phyloP scores from a whole-genome alignment of 129 eudicot genomes.

The Artemisia annua region DNA sequence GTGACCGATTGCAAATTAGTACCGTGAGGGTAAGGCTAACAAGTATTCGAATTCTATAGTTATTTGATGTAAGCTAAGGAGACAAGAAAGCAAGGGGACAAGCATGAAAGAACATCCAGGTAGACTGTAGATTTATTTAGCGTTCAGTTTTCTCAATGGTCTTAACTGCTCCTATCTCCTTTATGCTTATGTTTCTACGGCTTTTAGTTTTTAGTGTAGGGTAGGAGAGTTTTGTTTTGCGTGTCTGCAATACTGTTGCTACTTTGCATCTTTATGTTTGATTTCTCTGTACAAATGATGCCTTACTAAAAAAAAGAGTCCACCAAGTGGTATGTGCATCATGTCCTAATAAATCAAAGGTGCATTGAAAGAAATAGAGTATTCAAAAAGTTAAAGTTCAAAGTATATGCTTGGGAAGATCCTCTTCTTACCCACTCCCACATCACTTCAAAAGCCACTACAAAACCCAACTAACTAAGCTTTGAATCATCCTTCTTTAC shows the following conservation, averaged over 20 bases:
- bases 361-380: not conserved
- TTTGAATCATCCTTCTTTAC: slow-evolving; percentile 19
- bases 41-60: not conserved
- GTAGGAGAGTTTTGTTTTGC: no score
- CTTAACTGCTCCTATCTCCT: slow-evolving; percentile 10
- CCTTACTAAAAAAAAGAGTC: slow-evolving; percentile 26
- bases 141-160: no score
- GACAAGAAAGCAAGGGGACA: slow-evolving; percentile 25
- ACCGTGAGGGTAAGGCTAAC: slow-evolving; percentile 16
- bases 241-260: no score
- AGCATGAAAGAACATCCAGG: slow-evolving; percentile 27
- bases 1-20: slow-evolving; percentile 21
- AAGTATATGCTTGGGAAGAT: slow-evolving; percentile 49
- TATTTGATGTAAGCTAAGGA: slow-evolving; percentile 19
- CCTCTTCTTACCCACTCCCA: slow-evolving; percentile 38
- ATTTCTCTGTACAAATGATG: slow-evolving; percentile 24
- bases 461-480: slow-evolving; percentile 25
- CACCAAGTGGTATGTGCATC: slow-evolving; percentile 39
- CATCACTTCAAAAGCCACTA: slow-evolving; percentile 30
- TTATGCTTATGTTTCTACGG: no score
- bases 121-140: not conserved
- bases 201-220: no score
- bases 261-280: no score
- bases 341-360: slow-evolving; percentile 21
- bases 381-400: slow-evolving; percentile 33